A percentile compares a stretch with the other conserved stretches of the same genome.
Evolutionary conservation across 2,329 filamentous ascomycete species (phyloP).

Genomic region (Proliferodiscus dingleyae): DNA sequence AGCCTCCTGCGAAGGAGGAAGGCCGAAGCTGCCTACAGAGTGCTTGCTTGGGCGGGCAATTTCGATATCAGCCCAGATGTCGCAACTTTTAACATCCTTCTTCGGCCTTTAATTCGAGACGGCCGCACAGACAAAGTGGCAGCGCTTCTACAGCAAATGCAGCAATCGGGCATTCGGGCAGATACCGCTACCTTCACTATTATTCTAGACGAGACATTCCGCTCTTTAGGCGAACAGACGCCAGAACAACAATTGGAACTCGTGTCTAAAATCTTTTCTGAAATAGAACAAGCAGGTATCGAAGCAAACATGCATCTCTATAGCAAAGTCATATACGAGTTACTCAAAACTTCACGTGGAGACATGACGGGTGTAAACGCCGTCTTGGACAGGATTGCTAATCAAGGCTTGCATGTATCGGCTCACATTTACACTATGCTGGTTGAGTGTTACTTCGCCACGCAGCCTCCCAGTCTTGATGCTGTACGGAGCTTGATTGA

Average conservation of each 20-base stretch:
- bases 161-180: conserved; percentile 46
- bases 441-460: conserved; percentile 60
- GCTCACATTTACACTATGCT: conserved; percentile 72
- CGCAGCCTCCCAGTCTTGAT: conserved; percentile 51
- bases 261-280: conserved; percentile 50
- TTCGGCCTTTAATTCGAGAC: conserved; percentile 52
- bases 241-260: conserved; percentile 46
- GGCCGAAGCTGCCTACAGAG: conserved; percentile 43
- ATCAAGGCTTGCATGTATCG: conserved; percentile 47
- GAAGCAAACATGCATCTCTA: conserved; percentile 59
- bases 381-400: conserved; percentile 59
- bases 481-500: conserved; percentile 57
- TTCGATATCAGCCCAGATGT: conserved; percentile 43
- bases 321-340: conserved; percentile 61
- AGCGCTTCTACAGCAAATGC: conserved; percentile 55
- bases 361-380: conserved; percentile 46
- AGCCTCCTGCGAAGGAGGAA: conserved; percentile 51
- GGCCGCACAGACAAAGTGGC: conserved; percentile 45
- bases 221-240: conserved; percentile 36
- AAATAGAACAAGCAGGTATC: conserved; percentile 54
- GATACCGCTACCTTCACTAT: conserved; percentile 71
- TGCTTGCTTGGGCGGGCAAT: conserved; percentile 45
- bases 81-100: conserved; percentile 61
- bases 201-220: conserved; percentile 57
- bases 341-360: conserved; percentile 42